phyloP scores from a whole-genome alignment of 2,329 filamentous ascomycete genomes.

The Beauveria sp. region DNA sequence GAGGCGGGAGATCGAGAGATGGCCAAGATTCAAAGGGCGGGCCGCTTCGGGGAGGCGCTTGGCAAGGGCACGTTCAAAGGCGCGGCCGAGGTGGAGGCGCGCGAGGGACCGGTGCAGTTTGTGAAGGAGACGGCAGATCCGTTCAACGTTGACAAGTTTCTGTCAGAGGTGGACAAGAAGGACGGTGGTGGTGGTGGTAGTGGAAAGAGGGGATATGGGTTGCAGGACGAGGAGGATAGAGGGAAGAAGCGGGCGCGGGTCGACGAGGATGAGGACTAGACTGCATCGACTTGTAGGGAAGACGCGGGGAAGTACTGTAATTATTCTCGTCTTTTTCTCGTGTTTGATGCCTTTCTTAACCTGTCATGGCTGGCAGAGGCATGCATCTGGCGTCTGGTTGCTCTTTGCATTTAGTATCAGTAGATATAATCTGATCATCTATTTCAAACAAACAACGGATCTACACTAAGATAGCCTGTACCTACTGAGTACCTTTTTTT shows the following conservation, averaged over 20 bases:
- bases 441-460: too few relatives aligned
- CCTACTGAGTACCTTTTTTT: too few relatives aligned
- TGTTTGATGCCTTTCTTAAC: background rate
- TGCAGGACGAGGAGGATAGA: slow-evolving; percentile 57
- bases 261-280: slow-evolving; percentile 52
- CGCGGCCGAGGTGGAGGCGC: slow-evolving; percentile 69
- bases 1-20: slow-evolving; percentile 75
- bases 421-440: too few relatives aligned
- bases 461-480: too few relatives aligned
- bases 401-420: background rate
- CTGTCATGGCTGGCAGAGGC: background rate
- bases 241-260: slow-evolving; percentile 68
- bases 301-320: background rate
- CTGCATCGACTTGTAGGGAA: slow-evolving; percentile 13
- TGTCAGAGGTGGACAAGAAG: slow-evolving; percentile 66
- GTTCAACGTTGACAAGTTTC: slow-evolving; percentile 91
- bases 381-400: slow-evolving; percentile 5
- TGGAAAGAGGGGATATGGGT: slow-evolving; percentile 63
- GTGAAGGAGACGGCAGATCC: slow-evolving; percentile 82
- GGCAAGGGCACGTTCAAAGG: slow-evolving; percentile 90
- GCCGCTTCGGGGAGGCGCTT: slow-evolving; percentile 76
- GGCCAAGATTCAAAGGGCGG: slow-evolving; percentile 78
- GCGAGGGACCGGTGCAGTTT: slow-evolving; percentile 91
- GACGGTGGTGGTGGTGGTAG: slow-evolving; percentile 25
- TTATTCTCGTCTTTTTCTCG: background rate